Base-by-base conservation (phyloP, 2,329 filamentous ascomycete genomes). In the Alternaria arbusti region DNA sequence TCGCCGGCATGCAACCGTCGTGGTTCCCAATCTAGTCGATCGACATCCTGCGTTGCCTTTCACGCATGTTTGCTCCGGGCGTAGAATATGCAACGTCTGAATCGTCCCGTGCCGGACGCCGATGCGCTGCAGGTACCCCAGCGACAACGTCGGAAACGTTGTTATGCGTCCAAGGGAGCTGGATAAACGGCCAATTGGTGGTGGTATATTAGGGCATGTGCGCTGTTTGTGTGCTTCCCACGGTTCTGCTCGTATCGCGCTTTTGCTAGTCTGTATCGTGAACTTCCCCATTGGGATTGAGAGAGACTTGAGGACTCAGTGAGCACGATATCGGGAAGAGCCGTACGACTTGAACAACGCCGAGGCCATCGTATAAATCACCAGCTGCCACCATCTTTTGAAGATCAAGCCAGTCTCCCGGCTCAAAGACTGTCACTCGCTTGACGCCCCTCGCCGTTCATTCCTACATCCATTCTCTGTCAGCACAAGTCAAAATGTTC, bases 401-500 rank as follows among this genome's bases (percentile, higher is more conserved):
- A 32, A 11, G 12, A 46, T 11, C 40, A 58, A 32, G n/a, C 12
- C 46, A 46, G 17, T 11, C 28, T 6, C 10, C 22, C 28, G 3
- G 49, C 12, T 23, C 28, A 36, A 52, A n/a, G 28, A 44, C 26
- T n/a, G 10, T 46, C 57, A 45, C 40, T 54, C 56, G 30, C 17
- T 43, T 7, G 28, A 26, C 47, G 25, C 8, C 17, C 8, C n/a
- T 36, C 15, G 10, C 5, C 26, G 13, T 40, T 30, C 23, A 13
- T 17, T 45, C 13, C 17, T 9, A 11, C 23, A 50, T 44, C n/a
- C 46, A 12, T 50, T 28, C 49, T 59, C 12, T 30, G 28, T 10
- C 25, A 32, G 22, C 7, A 20, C 10, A 23, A 11, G 15, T 25
- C 61, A 72, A 57, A 4, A 78, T 78, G 75, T 36, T 74, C 61